Conservation (phyloP, 768 basidiomycete species). For the Hypholoma fasciculare region DNA sequence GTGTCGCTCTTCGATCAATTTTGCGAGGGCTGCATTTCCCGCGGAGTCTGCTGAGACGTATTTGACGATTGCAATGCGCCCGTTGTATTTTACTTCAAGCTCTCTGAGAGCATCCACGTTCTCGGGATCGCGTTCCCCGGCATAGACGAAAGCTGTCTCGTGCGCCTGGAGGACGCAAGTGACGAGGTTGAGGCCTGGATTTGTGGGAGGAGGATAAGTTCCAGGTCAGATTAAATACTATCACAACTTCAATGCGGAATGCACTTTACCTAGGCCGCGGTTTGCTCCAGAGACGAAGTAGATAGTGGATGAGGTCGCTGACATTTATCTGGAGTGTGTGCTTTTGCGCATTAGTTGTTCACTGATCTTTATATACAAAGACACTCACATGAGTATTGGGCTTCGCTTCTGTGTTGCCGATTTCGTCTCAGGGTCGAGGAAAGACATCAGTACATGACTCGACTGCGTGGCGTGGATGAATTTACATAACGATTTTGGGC, state of each 20-base stretch:
- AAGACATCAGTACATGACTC: too few species aligned
- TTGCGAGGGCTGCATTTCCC: background rate
- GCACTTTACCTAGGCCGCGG: background rate
- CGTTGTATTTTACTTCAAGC: background rate
- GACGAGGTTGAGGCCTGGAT: background rate
- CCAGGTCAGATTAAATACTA: background rate
- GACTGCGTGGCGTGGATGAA: too few species aligned
- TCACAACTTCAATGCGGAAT: background rate
- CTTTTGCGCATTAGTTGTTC: too few species aligned
- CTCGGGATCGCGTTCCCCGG: conserved; percentile 1
- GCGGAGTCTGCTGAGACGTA: background rate
- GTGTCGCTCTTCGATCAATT: background rate
- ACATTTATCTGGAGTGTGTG: too few species aligned
- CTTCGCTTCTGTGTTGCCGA: too few species aligned
- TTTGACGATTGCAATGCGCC: background rate
- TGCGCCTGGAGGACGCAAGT: background rate
- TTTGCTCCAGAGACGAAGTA: background rate
- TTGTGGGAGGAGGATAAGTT: too few species aligned
- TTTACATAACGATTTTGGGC: too few species aligned
- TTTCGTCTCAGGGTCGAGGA: too few species aligned
- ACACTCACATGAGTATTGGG: too few species aligned
- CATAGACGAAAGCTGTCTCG: background rate
- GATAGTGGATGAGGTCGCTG: background rate
- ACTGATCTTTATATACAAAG: too few species aligned
- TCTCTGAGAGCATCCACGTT: background rate